These are phyloP conservation scores for Panaeolus papilionaceus DNA, from an alignment of 768 basidiomycete species.

Conservation along the genomic window DNA sequence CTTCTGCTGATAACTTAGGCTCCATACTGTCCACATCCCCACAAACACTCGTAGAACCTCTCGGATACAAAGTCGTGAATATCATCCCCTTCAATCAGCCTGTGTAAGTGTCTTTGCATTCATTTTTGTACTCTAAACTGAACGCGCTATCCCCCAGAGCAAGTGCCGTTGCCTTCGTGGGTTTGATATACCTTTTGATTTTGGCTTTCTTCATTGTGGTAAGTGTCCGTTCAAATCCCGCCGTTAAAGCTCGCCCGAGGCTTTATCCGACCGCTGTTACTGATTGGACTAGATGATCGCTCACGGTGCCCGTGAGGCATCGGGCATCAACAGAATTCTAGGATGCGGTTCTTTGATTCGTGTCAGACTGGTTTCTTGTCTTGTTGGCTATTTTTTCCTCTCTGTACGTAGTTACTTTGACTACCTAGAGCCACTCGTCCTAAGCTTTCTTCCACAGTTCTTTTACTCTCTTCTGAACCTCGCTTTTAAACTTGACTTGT, in stretches of 20 bases:
- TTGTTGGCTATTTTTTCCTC: conserved; percentile 43
- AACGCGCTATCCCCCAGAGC: conserved; percentile 42
- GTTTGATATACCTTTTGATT: conserved; percentile 62
- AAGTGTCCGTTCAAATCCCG: conserved; percentile 25
- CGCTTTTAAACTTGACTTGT: conserved; percentile 66
- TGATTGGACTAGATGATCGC: conserved; percentile 38
- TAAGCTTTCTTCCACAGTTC: conserved; percentile 41
- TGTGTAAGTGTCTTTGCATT: conserved; percentile 48
- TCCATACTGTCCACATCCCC: conserved; percentile 55
- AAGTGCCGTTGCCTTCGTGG: conserved; percentile 59
- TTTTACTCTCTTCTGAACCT: conserved; percentile 66
- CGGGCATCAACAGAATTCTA: conserved; percentile 41
- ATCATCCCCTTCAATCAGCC: conserved; percentile 65
- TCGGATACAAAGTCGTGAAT: conserved; percentile 55
- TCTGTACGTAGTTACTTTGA: conserved; percentile 35
- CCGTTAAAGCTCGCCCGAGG: background rate
- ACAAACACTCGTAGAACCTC: conserved; percentile 51
- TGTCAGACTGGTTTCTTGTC: conserved; percentile 39
- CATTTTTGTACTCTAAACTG: background rate
- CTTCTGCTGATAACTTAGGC: conserved; percentile 27
- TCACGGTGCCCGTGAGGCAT: conserved; percentile 42
- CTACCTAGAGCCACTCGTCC: background rate
- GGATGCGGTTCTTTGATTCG: conserved; percentile 38
- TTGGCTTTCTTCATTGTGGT: conserved; percentile 48
- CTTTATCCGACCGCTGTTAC: background rate